Conservation (phyloP, 2,329 filamentous ascomycete genomes). For the Aureobasidium sp. region DNA sequence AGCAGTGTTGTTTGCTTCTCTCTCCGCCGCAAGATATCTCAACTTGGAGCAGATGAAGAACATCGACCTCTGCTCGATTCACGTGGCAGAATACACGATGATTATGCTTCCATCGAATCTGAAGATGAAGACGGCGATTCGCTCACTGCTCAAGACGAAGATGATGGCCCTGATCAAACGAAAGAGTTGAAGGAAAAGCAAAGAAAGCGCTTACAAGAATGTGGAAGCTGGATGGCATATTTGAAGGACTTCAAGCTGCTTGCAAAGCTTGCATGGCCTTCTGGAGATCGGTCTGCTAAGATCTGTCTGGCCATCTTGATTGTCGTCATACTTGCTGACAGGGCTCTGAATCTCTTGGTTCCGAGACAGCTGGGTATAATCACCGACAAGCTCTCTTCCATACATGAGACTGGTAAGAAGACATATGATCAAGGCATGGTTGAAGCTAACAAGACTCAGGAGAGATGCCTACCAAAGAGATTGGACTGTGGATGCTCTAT, state of each 20-base stretch:
- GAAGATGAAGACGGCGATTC: conserved; percentile 16
- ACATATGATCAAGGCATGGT: background rate
- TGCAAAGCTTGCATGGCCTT: conserved; percentile 71
- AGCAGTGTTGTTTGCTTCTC: conserved; percentile 3
- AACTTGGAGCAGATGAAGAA: background rate
- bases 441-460: background rate
- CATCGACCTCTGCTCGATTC: conserved; percentile 11
- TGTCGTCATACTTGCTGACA: conserved; percentile 58
- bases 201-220: conserved; percentile 58
- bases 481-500: conserved; percentile 43
- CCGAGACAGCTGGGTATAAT: conserved; percentile 77
- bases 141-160: conserved; percentile 31
- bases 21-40: background rate
- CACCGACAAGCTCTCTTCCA: conserved; percentile 55
- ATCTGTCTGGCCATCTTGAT: conserved; percentile 57
- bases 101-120: conserved; percentile 6
- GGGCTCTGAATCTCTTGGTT: conserved; percentile 65
- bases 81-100: conserved; percentile 14
- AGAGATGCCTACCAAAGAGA: conserved; percentile 42
- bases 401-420: conserved; percentile 33
- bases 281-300: conserved; percentile 56
- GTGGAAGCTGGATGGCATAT: conserved; percentile 71
- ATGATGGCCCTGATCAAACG: conserved; percentile 47
- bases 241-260: conserved; percentile 65
- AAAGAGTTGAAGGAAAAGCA: conserved; percentile 45